Conservation (phyloP, 352 stramenopile species). For the Pythium chondricola region DNA sequence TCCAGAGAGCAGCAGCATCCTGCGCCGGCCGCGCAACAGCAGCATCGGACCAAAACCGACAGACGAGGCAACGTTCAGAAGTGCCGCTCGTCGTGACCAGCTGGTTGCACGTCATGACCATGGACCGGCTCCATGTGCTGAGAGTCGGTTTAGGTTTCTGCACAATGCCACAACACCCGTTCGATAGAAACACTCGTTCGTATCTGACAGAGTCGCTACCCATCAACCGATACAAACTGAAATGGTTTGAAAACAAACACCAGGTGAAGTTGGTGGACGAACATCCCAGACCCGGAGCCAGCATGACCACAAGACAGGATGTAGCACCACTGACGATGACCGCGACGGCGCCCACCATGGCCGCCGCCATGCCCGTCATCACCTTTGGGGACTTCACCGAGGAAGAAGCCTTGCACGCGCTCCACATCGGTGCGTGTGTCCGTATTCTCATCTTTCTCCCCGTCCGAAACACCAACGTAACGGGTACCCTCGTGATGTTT, state of each 20-base stretch:
- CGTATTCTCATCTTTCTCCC: background rate
- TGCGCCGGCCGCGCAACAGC: no score
- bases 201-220: background rate
- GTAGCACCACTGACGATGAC: slow-evolving; percentile 13
- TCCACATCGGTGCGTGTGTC: slow-evolving; percentile 8
- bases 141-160: no score
- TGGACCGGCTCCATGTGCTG: no score
- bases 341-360: background rate
- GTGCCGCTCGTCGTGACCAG: no score
- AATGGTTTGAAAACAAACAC: background rate
- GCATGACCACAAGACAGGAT: slow-evolving; percentile 13
- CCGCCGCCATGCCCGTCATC: slow-evolving; percentile 33
- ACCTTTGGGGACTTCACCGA: slow-evolving; percentile 77
- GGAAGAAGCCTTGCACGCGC: slow-evolving; percentile 46
- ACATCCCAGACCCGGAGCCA: slow-evolving; percentile 3
- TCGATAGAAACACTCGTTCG: slow-evolving; percentile 2
- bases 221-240: slow-evolving; percentile 4
- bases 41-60: no score
- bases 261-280: slow-evolving; percentile 5
- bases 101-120: no score
- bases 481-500: no score
- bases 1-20: no score
- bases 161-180: no score
- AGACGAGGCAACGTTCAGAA: no score
- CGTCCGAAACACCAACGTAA: background rate